Conservation (phyloP, 345 rosid species). For the Corchorus capsularis region DNA sequence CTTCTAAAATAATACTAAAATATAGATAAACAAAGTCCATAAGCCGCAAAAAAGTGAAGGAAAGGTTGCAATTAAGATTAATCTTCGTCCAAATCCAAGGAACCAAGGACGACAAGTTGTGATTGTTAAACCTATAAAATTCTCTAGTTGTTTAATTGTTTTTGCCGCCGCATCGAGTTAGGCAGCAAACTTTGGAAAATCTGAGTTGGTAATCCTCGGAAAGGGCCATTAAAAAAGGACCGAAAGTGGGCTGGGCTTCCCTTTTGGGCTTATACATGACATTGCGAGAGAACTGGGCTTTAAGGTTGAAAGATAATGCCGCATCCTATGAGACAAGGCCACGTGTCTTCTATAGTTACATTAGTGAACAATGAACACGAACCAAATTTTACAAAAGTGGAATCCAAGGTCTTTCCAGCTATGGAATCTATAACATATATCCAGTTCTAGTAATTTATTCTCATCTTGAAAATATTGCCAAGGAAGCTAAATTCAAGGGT, state of each 20-base stretch:
- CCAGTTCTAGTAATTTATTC: background rate
- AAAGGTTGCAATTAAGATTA: background rate
- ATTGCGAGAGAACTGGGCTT: too few relatives aligned
- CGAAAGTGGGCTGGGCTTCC: background rate
- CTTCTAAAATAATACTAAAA: background rate
- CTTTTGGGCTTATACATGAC: too few relatives aligned
- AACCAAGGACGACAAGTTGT: background rate
- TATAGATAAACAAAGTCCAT: background rate
- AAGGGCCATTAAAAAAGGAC: background rate
- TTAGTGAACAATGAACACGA: background rate
- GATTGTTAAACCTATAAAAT: background rate
- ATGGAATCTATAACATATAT: background rate
- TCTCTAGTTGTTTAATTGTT: background rate
- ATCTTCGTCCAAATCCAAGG: conserved; percentile 13
- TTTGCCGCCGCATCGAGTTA: background rate
- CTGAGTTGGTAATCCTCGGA: background rate
- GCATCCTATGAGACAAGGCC: too few relatives aligned
- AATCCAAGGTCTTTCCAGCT: background rate
- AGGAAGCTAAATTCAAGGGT: background rate
- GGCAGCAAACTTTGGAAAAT: background rate
- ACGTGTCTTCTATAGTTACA: too few relatives aligned
- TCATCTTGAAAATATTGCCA: background rate
- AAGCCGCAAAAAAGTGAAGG: background rate
- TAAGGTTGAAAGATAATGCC: too few relatives aligned
- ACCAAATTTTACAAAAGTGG: background rate